These are phyloP conservation scores for Mariannaea sp. DNA, from an alignment of 2,329 filamentous ascomycete species.

Conservation along the genomic window DNA sequence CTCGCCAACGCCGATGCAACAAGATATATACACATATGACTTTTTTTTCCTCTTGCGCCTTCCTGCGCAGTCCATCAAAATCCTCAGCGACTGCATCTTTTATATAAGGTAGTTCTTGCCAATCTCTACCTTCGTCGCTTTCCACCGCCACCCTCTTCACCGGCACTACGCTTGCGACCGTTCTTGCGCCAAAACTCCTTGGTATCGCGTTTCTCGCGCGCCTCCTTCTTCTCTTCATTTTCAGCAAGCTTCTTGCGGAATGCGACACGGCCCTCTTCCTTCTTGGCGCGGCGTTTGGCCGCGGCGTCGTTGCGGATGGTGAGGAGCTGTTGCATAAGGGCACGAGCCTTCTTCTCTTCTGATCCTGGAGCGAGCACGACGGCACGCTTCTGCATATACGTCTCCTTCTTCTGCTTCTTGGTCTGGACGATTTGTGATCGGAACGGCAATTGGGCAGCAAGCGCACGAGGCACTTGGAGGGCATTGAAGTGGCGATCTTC, in stretches of 20 bases:
- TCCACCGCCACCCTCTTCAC: constrained; percentile 45
- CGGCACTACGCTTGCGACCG: constrained; percentile 68
- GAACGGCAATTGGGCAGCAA: constrained; percentile 86
- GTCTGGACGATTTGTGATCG: constrained; percentile 86
- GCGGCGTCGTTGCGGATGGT: constrained; percentile 90
- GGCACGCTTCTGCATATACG: constrained; percentile 94
- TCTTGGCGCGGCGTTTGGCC: constrained; percentile 79
- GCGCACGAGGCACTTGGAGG: constrained; percentile 74
- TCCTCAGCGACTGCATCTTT: background rate
- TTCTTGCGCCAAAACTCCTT: constrained; percentile 93
- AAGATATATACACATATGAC: constrained; percentile 33
- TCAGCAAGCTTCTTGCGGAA: constrained; percentile 85
- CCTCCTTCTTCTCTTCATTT: constrained; percentile 81
- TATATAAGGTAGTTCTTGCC: background rate
- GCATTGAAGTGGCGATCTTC: constrained; percentile 77
- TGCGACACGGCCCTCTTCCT: constrained; percentile 81
- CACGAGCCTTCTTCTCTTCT: constrained; percentile 87
- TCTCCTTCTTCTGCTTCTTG: constrained; percentile 77
- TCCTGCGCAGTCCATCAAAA: constrained; percentile 4
- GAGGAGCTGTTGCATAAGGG: constrained; percentile 90
- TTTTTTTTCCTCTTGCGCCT: constrained; percentile 18
- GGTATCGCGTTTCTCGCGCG: constrained; percentile 86
- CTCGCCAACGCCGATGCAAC: constrained; percentile 33
- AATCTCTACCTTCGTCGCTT: constrained; percentile 41
- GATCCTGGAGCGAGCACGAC: constrained; percentile 78